Evolutionary conservation across 2,329 filamentous ascomycete species (phyloP).

Genomic region (Trichoderma sp.): DNA sequence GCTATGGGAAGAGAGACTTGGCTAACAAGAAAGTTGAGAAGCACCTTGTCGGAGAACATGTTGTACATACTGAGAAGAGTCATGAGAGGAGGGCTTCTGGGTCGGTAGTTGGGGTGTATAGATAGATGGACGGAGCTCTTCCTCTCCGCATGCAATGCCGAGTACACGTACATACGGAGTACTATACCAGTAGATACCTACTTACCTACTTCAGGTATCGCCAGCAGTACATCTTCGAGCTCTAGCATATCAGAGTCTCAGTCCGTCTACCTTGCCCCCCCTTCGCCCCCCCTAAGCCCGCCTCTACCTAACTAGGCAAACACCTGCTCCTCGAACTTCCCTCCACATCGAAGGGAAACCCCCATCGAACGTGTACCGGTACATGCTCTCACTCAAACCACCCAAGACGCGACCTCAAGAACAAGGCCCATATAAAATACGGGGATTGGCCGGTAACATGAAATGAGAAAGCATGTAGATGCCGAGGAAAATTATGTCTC

Average conservation of each 20-base stretch:
- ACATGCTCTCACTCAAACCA: background rate
- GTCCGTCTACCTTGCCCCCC: no score
- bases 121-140: background rate
- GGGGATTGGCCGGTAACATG: background rate
- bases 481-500: slow-evolving; percentile 22
- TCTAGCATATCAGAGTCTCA: no score
- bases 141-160: background rate
- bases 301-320: no score
- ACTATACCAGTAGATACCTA: background rate
- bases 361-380: no score
- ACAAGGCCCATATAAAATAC: slow-evolving; percentile 15
- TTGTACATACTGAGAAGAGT: background rate
- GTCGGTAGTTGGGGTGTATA: background rate
- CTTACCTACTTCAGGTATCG: no score
- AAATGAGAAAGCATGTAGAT: slow-evolving; percentile 15
- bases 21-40: slow-evolving; percentile 20
- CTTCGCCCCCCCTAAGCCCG: no score
- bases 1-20: slow-evolving; percentile 72
- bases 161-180: slow-evolving; percentile 13
- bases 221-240: no score
- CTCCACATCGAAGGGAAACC: no score
- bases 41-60: background rate
- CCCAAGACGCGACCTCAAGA: background rate
- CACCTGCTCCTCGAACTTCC: no score
- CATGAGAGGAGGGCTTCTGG: background rate